Evolutionary conservation across 345 rosid genomes (phyloP).

Genomic region (Ceriops zippeliana): DNA sequence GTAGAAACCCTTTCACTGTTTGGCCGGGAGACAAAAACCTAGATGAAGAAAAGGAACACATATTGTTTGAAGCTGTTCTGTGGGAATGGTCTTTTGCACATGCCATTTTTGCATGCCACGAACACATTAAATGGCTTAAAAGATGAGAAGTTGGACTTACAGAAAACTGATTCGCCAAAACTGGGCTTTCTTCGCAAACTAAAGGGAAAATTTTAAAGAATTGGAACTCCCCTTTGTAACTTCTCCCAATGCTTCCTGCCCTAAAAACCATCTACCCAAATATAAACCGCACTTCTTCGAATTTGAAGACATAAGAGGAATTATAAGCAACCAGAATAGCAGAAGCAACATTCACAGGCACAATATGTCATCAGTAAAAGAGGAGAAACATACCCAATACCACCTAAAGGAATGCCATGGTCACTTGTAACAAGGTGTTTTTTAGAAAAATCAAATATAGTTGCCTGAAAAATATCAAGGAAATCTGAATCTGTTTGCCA

Average conservation of each 20-base stretch:
- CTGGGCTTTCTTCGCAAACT: slow-evolving; percentile 44
- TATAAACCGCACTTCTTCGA: background rate
- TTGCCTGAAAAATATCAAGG: slow-evolving; percentile 31
- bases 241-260: slow-evolving; percentile 74
- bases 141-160: slow-evolving; percentile 30
- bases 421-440: slow-evolving; percentile 49
- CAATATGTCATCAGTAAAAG: background rate
- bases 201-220: slow-evolving; percentile 48
- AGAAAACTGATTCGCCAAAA: slow-evolving; percentile 66
- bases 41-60: background rate
- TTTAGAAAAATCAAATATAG: slow-evolving; percentile 49
- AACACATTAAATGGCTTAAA: background rate
- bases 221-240: slow-evolving; percentile 64
- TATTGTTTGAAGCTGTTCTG: too few species aligned
- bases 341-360: background rate
- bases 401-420: slow-evolving; percentile 72
- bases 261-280: slow-evolving; percentile 26
- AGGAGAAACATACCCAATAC: slow-evolving; percentile 58
- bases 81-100: too few species aligned
- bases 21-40: slow-evolving; percentile 82
- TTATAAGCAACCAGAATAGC: background rate
- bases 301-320: background rate
- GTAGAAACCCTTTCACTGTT: slow-evolving; percentile 60
- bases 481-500: background rate
- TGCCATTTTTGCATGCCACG: too few species aligned